Percentiles rank a stretch among this genome's conserved stretches.
Evolutionary conservation across 176 grass and related monocot species (phyloP).

Genomic region (Eragrostis nindensis): DNA sequence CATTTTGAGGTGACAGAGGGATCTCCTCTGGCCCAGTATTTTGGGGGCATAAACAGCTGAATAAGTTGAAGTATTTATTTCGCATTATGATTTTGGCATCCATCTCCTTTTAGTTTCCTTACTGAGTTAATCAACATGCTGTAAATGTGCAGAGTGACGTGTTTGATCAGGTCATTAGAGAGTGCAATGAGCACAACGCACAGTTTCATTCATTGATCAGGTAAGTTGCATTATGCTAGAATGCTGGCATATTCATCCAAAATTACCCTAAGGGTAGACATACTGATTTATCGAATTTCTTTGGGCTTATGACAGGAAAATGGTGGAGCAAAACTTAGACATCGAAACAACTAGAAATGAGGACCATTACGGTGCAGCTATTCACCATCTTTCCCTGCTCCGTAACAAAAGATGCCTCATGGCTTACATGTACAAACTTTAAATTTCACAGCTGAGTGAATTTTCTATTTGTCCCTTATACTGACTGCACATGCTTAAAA

Average conservation of each 20-base stretch:
- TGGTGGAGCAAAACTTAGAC: conserved; percentile 82
- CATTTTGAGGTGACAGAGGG: too few relatives aligned
- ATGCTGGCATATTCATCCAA: conserved; percentile 14
- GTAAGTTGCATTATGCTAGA: conserved; percentile 42
- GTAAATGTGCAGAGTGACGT: conserved; percentile 61
- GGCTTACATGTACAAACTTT: conserved; percentile 79
- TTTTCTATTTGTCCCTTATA: background rate
- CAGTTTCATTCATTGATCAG: conserved; percentile 87
- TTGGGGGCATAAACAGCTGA: background rate
- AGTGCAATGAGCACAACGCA: conserved; percentile 82
- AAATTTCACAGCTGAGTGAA: background rate
- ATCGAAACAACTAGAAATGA: conserved; percentile 81
- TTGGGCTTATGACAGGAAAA: conserved; percentile 69
- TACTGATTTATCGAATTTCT: background rate
- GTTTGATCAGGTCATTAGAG: conserved; percentile 88
- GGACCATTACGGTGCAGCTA: conserved; percentile 90
- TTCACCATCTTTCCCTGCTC: conserved; percentile 91
- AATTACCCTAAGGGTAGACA: background rate
- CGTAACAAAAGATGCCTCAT: conserved; percentile 98
- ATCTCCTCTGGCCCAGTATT: background rate
- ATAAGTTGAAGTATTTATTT: background rate
- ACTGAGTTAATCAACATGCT: conserved; percentile 2
- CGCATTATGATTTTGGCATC: background rate
- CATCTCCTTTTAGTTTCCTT: conserved; percentile 30
- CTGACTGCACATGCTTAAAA: conserved; percentile 7